These are phyloP conservation scores for Pseudotsuga menziesii DNA, from an alignment of 75 land plant genomes.

Conservation along the genomic window DNA sequence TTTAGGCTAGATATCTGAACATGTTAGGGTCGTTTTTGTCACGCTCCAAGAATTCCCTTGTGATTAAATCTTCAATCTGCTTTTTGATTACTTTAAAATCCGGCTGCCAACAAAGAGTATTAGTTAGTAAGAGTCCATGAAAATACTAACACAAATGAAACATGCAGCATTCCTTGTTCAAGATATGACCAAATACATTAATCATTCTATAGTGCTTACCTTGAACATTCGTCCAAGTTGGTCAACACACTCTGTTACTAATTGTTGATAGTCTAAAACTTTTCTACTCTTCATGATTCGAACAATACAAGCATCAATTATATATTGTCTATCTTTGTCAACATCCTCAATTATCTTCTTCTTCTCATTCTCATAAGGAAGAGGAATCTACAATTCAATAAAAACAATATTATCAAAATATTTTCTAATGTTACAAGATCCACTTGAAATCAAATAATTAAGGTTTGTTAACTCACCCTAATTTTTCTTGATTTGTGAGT, in stretches of 20 bases:
- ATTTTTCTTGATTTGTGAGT: too few relatives aligned
- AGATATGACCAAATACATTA: background rate
- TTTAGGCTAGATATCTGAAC: constrained; percentile 76
- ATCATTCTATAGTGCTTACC: constrained; percentile 29
- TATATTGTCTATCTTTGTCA: too few relatives aligned
- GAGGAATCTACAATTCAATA: too few relatives aligned
- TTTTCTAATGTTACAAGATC: too few relatives aligned
- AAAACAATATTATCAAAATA: too few relatives aligned
- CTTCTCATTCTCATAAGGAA: too few relatives aligned
- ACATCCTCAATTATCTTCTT: too few relatives aligned
- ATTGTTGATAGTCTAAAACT: too few relatives aligned
- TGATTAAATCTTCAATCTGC: constrained; percentile 81
- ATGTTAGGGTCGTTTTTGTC: constrained; percentile 77
- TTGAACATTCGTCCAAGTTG: constrained; percentile 90
- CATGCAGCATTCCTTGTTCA: background rate
- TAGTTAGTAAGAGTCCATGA: background rate
- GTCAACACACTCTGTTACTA: constrained; percentile 87
- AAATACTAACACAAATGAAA: background rate
- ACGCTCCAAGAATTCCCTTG: constrained; percentile 76
- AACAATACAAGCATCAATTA: too few relatives aligned
- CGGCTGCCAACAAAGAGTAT: constrained; percentile 43
- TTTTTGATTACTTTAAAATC: constrained; percentile 87
- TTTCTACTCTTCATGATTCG: too few relatives aligned
- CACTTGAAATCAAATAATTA: too few relatives aligned
- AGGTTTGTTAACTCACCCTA: too few relatives aligned